Conservation (phyloP, 108 stramenopile species). For the Cyclotella baltica region DNA sequence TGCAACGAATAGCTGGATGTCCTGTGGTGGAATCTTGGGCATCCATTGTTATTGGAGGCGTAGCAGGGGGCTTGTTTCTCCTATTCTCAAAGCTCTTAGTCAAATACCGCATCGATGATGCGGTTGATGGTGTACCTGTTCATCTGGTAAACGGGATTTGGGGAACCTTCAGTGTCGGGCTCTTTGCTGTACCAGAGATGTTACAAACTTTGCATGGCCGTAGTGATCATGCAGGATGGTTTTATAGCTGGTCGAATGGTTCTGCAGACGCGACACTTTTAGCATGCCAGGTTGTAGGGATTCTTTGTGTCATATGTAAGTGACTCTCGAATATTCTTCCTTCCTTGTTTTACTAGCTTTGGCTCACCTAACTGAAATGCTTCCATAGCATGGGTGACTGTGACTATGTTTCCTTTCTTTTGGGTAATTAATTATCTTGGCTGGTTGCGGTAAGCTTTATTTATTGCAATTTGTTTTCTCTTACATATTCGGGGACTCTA, state of each 20-base stretch:
- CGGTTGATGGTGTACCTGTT: slow-evolving; percentile 94
- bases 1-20: slow-evolving; percentile 58
- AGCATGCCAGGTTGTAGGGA: slow-evolving; percentile 71
- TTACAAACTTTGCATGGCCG: slow-evolving; percentile 36
- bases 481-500: not conserved
- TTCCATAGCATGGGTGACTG: slow-evolving; percentile 57
- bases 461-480: not conserved
- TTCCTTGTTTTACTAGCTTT: too few relatives aligned
- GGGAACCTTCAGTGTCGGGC: slow-evolving; percentile 52
- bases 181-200: slow-evolving; percentile 52
- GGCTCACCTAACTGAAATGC: too few relatives aligned
- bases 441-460: slow-evolving; percentile 63
- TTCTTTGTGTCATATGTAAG: slow-evolving; percentile 66
- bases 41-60: slow-evolving; percentile 83
- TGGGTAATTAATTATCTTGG: slow-evolving; percentile 74
- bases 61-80: slow-evolving; percentile 84
- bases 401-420: slow-evolving; percentile 75
- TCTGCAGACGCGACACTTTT: slow-evolving; percentile 65
- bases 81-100: slow-evolving; percentile 64
- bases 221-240: slow-evolving; percentile 70
- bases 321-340: not conserved
- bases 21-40: slow-evolving; percentile 78
- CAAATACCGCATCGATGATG: slow-evolving; percentile 83
- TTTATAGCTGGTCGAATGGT: slow-evolving; percentile 65
- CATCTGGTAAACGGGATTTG: slow-evolving; percentile 58